These are phyloP conservation scores for Sarocladium brachiariae DNA, from an alignment of 2,329 filamentous ascomycete genomes.

Conservation along the genomic window DNA sequence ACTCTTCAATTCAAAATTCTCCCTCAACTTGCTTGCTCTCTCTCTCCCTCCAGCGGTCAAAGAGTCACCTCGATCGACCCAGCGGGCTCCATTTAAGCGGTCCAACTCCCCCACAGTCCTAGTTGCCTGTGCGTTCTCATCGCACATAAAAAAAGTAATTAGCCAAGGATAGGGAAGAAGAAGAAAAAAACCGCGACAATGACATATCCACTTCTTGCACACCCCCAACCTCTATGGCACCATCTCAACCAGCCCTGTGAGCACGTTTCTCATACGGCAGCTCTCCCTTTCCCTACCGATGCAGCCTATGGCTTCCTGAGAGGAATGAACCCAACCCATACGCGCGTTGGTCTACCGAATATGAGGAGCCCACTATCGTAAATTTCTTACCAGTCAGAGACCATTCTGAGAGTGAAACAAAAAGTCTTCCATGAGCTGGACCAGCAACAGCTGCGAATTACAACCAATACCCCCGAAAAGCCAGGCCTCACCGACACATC, in stretches of 20 bases:
- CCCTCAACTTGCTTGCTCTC: background rate
- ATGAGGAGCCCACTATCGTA: background rate
- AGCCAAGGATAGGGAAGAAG: too few relatives aligned
- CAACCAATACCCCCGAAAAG: background rate
- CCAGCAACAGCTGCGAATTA: too few relatives aligned
- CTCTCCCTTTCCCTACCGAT: background rate
- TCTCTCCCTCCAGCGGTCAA: constrained; percentile 1
- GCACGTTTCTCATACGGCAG: constrained; percentile 2
- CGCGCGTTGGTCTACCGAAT: background rate
- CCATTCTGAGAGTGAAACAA: too few relatives aligned
- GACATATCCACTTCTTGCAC: background rate
- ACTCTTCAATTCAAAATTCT: background rate
- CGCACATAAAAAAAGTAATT: background rate
- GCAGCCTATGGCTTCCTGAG: background rate
- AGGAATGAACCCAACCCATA: background rate
- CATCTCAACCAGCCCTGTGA: constrained; percentile 10
- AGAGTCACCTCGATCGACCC: constrained; percentile 4
- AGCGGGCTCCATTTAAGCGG: background rate
- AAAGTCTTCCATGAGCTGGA: too few relatives aligned
- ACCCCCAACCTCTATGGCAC: background rate
- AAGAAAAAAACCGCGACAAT: background rate
- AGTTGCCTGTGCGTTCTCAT: background rate
- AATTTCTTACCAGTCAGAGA: too few relatives aligned
- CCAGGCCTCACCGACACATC: constrained; percentile 7
- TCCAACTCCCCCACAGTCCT: background rate